phyloP scores from a whole-genome alignment of 148 eudicot species.

The Rhododendron henanense region DNA sequence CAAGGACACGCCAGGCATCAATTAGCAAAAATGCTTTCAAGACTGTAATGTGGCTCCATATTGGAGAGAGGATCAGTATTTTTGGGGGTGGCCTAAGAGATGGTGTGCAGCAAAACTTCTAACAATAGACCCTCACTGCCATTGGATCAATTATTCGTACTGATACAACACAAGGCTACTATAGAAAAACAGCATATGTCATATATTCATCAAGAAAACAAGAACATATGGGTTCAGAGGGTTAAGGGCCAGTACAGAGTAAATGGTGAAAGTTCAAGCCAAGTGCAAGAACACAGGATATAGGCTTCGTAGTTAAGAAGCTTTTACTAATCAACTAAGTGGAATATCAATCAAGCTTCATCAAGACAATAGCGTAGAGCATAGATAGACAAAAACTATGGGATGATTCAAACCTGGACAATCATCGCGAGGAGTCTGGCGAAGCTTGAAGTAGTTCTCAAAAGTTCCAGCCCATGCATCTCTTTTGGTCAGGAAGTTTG shows the following conservation, averaged over 20 bases:
- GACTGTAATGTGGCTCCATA: not conserved
- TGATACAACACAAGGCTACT: not conserved
- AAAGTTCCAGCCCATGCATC: slow-evolving; percentile 98
- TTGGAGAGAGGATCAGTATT: not conserved
- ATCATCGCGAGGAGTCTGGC: slow-evolving; percentile 79
- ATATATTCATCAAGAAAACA: not conserved
- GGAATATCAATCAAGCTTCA: not conserved
- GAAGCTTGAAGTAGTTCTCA: slow-evolving; percentile 66
- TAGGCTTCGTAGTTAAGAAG: not conserved
- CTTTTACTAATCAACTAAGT: not conserved
- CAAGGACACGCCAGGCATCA: not conserved
- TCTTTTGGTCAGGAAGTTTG: slow-evolving; percentile 78
- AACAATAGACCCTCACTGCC: not conserved
- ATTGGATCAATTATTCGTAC: not conserved
- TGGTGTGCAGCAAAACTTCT: not conserved
- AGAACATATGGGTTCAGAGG: not conserved
- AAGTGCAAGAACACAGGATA: slow-evolving; percentile 1
- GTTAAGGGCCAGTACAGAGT: not conserved
- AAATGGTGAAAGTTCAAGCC: not conserved
- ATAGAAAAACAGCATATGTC: not conserved
- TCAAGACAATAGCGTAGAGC: not conserved
- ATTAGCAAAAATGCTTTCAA: not conserved
- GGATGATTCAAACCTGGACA: slow-evolving; percentile 65
- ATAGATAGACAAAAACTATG: not conserved
- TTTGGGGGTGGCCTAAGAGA: not conserved